A percentile compares a stretch with the other conserved stretches of the same genome.
Evolutionary conservation across 176 grass and related monocot genomes (phyloP).

Genomic region (Carex pumila): DNA sequence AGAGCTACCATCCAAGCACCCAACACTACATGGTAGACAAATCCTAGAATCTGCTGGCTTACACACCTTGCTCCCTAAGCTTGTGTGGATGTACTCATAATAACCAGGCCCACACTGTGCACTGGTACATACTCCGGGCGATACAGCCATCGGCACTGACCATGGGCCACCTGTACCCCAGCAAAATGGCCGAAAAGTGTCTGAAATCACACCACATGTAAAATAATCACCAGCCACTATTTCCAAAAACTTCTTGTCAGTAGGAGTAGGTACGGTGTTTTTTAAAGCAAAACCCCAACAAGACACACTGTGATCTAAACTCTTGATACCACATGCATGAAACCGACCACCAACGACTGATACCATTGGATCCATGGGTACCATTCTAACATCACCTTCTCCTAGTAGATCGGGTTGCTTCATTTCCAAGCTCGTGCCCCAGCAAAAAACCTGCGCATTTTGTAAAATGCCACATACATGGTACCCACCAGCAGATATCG

Average conservation of each 20-base stretch:
- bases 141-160: slow-evolving; percentile 78
- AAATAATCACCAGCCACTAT: slow-evolving; percentile 93
- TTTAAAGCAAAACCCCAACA: slow-evolving; percentile 93
- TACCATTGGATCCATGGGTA: slow-evolving; percentile 92
- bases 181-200: slow-evolving; percentile 64
- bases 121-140: slow-evolving; percentile 75
- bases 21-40: slow-evolving; percentile 81
- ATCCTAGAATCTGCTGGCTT: slow-evolving; percentile 76
- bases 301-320: slow-evolving; percentile 62
- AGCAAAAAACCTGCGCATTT: slow-evolving; percentile 87
- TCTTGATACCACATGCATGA: slow-evolving; percentile 94
- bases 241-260: slow-evolving; percentile 52
- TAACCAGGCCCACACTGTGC: slow-evolving; percentile 61
- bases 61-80: slow-evolving; percentile 47
- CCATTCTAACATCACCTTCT: slow-evolving; percentile 72
- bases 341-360: slow-evolving; percentile 77
- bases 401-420: slow-evolving; percentile 58
- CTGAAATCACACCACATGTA: slow-evolving; percentile 69
- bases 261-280: slow-evolving; percentile 60
- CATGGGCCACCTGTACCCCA: slow-evolving; percentile 82
- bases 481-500: slow-evolving; percentile 75
- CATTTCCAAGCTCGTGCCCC: slow-evolving; percentile 89
- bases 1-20: slow-evolving; percentile 40
- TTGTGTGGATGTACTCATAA: slow-evolving; percentile 49
- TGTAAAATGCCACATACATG: slow-evolving; percentile 90